Evolutionary conservation across 2,329 filamentous ascomycete genomes (phyloP), one percentile per base, ranked within the genome.

Genomic region (Diplocarpon rosae): DNA sequence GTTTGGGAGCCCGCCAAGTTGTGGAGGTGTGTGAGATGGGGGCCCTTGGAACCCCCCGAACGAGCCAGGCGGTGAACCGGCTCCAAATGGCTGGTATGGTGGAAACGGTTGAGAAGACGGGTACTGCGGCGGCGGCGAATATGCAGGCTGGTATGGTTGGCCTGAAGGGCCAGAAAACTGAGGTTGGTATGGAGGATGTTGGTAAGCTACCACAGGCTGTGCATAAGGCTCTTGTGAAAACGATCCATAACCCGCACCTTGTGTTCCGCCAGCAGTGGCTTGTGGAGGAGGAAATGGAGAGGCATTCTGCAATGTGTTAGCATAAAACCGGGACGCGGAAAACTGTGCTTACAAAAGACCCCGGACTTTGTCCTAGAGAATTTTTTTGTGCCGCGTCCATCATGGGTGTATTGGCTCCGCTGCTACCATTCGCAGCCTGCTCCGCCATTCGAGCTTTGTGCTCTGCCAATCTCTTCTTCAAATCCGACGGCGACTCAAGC

Each of bases 401-500:
- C 39, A 59, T 42, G 3, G 76, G 75, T 1, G 77, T 77, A 37
- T 69, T 73, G 50, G 74, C 76, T 38, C 75, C 75, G 59, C 70
- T 77, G 46, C 66, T 66, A 48, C 68, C 47, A 27, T 45, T 43
- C 33, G 69, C 69, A 24, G 72, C 71, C 54, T 75, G 73, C 42
- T 81, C 75, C 14, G 76, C 77, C 48, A 76, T 73, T 59, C 77
- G 78, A 5, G 80, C 80, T 53, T 83, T 82, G 61, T 85, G 85
- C 56, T 85, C 85, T 8, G 83, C 85, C 46, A 94, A 66, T 42
- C 88, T 75, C 65, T 80, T 78, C 69, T 90, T 88, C 48, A 95
- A 66, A 58, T 93, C 86, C 13, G 84, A 80, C 0, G 83, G 62
- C 5, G 76, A 75, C 67, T 95, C 86, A 5, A 86, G 69, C 68